Evolutionary conservation across 2,329 filamentous ascomycete genomes (phyloP).

Genomic region (Arthroderma sp.): DNA sequence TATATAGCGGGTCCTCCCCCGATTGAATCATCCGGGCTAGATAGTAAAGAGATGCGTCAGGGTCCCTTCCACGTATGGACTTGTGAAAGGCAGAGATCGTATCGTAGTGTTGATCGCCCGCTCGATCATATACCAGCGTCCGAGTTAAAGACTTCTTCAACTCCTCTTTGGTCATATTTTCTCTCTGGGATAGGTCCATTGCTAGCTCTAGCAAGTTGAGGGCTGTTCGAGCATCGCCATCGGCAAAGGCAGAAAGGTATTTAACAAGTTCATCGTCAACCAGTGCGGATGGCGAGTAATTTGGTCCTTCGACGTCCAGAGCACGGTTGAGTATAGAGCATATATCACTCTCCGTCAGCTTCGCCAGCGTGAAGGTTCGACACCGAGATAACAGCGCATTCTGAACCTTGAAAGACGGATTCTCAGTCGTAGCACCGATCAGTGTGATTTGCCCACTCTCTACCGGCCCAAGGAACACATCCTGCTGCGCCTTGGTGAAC

Average conservation of each 20-base stretch:
- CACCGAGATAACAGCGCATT: conserved; percentile 78
- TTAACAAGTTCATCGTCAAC: conserved; percentile 64
- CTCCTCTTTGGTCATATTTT: conserved; percentile 56
- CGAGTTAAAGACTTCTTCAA: conserved; percentile 78
- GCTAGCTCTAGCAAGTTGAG: conserved; percentile 86
- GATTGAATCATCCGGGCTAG: conserved; percentile 90
- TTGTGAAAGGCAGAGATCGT: conserved; percentile 97
- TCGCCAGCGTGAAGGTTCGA: conserved; percentile 73
- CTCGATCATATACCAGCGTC: conserved; percentile 87
- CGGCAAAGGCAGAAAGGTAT: conserved; percentile 76
- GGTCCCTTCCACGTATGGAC: conserved; percentile 72
- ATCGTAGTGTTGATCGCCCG: conserved; percentile 94
- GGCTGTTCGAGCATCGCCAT: conserved; percentile 85
- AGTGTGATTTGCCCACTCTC: conserved; percentile 83
- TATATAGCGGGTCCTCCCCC: conserved; percentile 84
- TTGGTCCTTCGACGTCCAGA: conserved; percentile 48
- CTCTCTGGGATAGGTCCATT: conserved; percentile 57
- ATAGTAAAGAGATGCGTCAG: conserved; percentile 87
- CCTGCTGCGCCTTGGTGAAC: conserved; percentile 85
- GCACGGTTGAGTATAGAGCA: conserved; percentile 65
- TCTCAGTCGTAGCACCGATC: conserved; percentile 93
- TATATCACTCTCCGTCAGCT: conserved; percentile 62
- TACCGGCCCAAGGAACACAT: conserved; percentile 85
- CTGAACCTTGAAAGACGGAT: conserved; percentile 87
- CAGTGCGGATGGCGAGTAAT: conserved; percentile 40